A percentile compares a stretch with the other conserved stretches of the same genome.
phyloP scores from a whole-genome alignment of 176 grass and related monocot species.

The Zoysia japonica region DNA sequence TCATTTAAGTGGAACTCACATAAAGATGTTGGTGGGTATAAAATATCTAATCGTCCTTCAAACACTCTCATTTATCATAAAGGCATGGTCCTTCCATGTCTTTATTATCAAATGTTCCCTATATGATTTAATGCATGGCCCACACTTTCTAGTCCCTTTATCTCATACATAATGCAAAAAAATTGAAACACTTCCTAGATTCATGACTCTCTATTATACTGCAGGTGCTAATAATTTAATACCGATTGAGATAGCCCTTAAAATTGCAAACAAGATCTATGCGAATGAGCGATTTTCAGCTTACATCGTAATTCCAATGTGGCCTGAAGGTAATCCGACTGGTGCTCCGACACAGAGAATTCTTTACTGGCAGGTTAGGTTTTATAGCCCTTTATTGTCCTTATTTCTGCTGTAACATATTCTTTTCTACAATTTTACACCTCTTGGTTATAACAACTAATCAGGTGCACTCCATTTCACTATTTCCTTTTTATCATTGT shows the following conservation, averaged over 20 bases:
- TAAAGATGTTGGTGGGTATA: constrained; percentile 62
- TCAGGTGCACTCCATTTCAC: not conserved
- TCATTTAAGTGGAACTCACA: constrained; percentile 71
- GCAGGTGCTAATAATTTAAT: constrained; percentile 76
- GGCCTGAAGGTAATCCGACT: constrained; percentile 73
- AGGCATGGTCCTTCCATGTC: not conserved
- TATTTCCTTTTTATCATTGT: constrained; percentile 6
- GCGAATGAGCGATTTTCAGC: constrained; percentile 66
- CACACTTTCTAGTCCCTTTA: not conserved
- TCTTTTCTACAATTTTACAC: not conserved
- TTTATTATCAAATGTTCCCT: not conserved
- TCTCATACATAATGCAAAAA: not conserved
- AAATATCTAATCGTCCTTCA: not conserved
- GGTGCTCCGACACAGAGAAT: constrained; percentile 68
- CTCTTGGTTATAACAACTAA: not conserved
- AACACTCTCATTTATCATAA: not conserved
- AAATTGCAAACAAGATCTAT: constrained; percentile 77
- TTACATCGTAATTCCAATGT: constrained; percentile 81
- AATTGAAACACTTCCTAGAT: not conserved
- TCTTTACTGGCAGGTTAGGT: constrained; percentile 77
- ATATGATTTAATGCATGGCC: not conserved
- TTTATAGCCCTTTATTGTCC: not conserved
- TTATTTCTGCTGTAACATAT: not conserved
- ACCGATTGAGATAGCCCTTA: constrained; percentile 77
- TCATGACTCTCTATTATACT: not conserved